These are phyloP conservation scores for Filobasidium wieringae DNA, from an alignment of 768 basidiomycete species.

Conservation along the genomic window DNA sequence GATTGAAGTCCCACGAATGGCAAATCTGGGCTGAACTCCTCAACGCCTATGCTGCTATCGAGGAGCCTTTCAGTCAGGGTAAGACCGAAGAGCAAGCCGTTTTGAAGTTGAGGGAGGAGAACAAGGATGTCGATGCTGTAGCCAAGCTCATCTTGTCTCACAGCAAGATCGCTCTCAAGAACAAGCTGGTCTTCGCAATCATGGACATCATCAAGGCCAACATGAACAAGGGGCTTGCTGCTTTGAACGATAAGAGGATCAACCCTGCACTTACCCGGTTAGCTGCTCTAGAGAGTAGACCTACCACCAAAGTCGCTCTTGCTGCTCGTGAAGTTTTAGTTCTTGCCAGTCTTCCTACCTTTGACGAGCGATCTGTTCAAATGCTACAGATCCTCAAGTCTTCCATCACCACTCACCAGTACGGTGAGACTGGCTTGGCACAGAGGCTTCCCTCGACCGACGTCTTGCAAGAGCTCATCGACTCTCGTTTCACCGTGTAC, in stretches of 20 bases:
- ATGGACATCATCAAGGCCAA: slow-evolving; percentile 81
- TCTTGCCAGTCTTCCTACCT: slow-evolving; percentile 89
- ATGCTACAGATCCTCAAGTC: slow-evolving; percentile 88
- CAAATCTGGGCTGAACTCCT: slow-evolving; percentile 64
- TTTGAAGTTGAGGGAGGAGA: slow-evolving; percentile 72
- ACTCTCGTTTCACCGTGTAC: slow-evolving; percentile 91
- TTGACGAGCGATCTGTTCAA: slow-evolving; percentile 82
- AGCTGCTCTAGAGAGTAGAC: slow-evolving; percentile 81
- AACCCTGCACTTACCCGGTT: slow-evolving; percentile 67
- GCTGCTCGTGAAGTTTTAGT: slow-evolving; percentile 97
- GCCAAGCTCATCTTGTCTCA: slow-evolving; percentile 81
- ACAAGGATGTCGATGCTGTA: slow-evolving; percentile 87
- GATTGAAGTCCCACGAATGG: slow-evolving; percentile 77
- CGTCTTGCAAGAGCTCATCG: slow-evolving; percentile 79
- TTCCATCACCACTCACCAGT: slow-evolving; percentile 73
- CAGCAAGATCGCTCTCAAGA: slow-evolving; percentile 87
- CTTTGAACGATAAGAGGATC: slow-evolving; percentile 59
- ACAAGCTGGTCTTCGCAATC: slow-evolving; percentile 69
- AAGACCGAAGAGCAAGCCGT: slow-evolving; percentile 71
- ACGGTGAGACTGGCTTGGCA: slow-evolving; percentile 65
- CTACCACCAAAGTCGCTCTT: slow-evolving; percentile 78
- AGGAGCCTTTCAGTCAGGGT: slow-evolving; percentile 84
- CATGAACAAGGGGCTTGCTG: slow-evolving; percentile 52
- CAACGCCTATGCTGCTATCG: slow-evolving; percentile 67
- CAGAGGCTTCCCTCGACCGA: slow-evolving; percentile 74